Evolutionary conservation across 1,284 basidiomycete species (phyloP).

Genomic region (Agroathelia rolfsii): DNA sequence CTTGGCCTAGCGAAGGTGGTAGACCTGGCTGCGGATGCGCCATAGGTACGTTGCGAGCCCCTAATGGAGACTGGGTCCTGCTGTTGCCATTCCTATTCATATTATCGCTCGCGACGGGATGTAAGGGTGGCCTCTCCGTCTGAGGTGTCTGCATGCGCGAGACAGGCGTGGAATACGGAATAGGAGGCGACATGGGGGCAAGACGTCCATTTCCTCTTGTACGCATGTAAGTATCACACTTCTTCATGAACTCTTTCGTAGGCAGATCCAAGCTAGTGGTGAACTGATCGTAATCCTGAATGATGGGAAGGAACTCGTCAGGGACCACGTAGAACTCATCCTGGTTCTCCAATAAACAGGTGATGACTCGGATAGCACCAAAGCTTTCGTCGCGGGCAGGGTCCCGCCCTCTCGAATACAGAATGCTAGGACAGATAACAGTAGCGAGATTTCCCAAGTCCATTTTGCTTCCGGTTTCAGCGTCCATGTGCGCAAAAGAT

Average conservation of each 20-base stretch:
- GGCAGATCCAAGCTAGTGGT: conserved; percentile 73
- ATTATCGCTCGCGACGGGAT: conserved; percentile 27
- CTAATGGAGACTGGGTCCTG: conserved; percentile 29
- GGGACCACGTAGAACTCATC: conserved; percentile 91
- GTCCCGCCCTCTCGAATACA: conserved; percentile 80
- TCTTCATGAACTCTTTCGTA: conserved; percentile 85
- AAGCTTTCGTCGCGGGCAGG: conserved; percentile 91
- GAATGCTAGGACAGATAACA: conserved; percentile 93
- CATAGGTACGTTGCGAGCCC: conserved; percentile 30
- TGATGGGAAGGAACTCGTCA: conserved; percentile 71
- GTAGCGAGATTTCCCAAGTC: conserved; percentile 95
- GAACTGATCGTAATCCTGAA: conserved; percentile 84
- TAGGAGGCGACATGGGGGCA: conserved; percentile 27
- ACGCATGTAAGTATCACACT: conserved; percentile 71
- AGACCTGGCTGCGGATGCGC: conserved; percentile 30
- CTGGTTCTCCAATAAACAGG: conserved; percentile 82
- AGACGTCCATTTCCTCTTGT: conserved; percentile 36
- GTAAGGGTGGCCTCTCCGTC: conserved; percentile 26
- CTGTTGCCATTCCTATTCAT: conserved; percentile 33
- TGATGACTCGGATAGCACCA: conserved; percentile 79
- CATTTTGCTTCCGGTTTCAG: conserved; percentile 98
- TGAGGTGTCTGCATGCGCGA: conserved; percentile 17
- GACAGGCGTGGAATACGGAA: conserved; percentile 20
- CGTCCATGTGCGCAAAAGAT: conserved; percentile 96
- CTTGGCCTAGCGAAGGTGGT: conserved; percentile 31